Evolutionary conservation across 176 grass and related monocot genomes (phyloP).

Genomic region (Oryza glumipatula): DNA sequence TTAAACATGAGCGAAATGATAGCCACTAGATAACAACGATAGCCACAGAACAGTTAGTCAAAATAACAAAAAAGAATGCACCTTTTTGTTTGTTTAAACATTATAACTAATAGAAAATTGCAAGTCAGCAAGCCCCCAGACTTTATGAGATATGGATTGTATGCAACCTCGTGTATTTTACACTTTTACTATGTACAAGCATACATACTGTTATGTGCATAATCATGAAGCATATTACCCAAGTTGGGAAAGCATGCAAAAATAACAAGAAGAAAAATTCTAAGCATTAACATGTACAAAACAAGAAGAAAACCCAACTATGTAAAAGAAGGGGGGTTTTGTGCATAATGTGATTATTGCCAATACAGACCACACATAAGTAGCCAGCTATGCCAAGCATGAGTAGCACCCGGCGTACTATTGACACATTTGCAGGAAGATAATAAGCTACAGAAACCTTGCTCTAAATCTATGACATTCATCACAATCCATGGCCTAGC

Average conservation of each 20-base stretch:
- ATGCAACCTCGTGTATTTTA: background rate
- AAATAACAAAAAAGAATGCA: slow-evolving; percentile 12
- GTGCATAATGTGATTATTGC: background rate
- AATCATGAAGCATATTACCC: background rate
- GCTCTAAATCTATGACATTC: background rate
- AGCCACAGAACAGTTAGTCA: background rate
- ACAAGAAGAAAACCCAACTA: background rate
- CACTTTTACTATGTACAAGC: background rate
- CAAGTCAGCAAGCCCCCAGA: background rate
- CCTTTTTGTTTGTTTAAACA: background rate
- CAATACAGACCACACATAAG: background rate
- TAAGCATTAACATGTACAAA: background rate
- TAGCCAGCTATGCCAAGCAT: background rate
- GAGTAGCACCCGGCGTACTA: background rate
- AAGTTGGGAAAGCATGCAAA: background rate
- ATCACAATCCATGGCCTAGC: background rate
- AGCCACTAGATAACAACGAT: background rate
- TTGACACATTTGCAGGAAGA: background rate
- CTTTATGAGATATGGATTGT: background rate
- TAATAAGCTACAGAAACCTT: background rate
- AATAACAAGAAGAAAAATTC: background rate
- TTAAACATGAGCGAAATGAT: background rate
- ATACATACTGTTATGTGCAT: slow-evolving; percentile 8
- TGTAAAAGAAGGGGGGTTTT: background rate
- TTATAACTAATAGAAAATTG: background rate